Base-by-base conservation (phyloP, 331 rosid species). In the Pyrus hybrid region DNA sequence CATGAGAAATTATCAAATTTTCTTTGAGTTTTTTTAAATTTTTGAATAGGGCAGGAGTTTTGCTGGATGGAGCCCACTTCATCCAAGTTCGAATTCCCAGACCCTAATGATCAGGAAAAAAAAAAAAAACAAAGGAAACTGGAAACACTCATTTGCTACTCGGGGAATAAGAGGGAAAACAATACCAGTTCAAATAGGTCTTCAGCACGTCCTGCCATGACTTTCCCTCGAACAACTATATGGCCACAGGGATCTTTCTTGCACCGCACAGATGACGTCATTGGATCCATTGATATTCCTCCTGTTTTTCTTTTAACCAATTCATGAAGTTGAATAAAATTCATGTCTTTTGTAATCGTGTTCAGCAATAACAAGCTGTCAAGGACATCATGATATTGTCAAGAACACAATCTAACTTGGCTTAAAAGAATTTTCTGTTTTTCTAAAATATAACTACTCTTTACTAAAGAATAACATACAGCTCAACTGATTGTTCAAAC, bases 221-320 rank as follows among this genome's bases (percentile, higher is more conserved):
- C 95, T 87, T 94, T 92, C 84, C 97, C 99, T 82, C 97, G 84
- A 74, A 94, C 93, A 80, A 94, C 74, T 77, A 94, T 85, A 71
- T 90, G 91, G 82, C 93, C 84, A 65, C 97, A 92, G 63, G 96
- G 91, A 63, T 92, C 93, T 76, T 85, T 88, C 87, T 80, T 85
- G 75, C 97, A 96, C 74, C 88, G 86, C 35, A 90, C 82, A 71
- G 99, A 90, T 68, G 99, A 91, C 16, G 96, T 92, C 75, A 90
- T 72, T 53, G 99, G 99, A 84, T 87, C 92, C 85, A 94, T 97
- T 28, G 99, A 94, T 80, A 94, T 92, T 61, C 99, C 99, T 76
- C 99, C 99, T 2, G 97, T 94, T 86, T 94, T 94, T 73, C 99
- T 92, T 77, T 97, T 96, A 64, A 94, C 90, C 85, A 94, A 87